Base-by-base conservation (phyloP, 306 rosid genomes). In the Rosa multiflora region DNA sequence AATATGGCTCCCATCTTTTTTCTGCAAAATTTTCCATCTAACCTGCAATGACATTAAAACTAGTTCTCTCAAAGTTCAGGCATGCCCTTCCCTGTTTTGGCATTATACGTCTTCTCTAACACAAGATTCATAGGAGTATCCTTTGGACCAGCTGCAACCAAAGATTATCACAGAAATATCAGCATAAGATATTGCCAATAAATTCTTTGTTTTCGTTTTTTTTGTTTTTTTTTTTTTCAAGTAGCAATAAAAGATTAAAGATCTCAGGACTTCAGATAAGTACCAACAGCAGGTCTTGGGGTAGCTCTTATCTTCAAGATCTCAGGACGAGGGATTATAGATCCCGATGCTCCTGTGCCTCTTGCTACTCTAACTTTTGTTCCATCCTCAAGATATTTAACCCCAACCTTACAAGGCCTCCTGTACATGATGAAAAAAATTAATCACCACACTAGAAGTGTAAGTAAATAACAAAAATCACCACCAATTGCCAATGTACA, bases 271-370 rank as follows among this genome's bases (percentile, higher is more conserved):
- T 75, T 82, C 51, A 69, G 85, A 73, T 73, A 79, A 70, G 44
- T 88, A 94, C 99, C 83, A 82, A 86, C 84, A 2, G 96, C 58
- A 62, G 99, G 97, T 86, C 99, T 86, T 70, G 98, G 96, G 13
- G 93, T 91, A 46, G 90, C 81, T 83, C 97, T 86, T 81, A 92
- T 92, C 90, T 85, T 91, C 83, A 95, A 86, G 82, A 95, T 95
- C 85, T 95, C 99, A 3, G 96, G 97, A 49, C 97, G 97, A 59
- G 97, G 98, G 74, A 91, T 95, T 69, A 95, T 89, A 67, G 99
- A 92, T 47, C 85, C 97, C 5, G 97, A 94, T 46, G 97, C 82
- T 48, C 95, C 99, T n/a, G 88, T 67, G 43, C 99, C 97, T 84
- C 99, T 85, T 44, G 99, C 82, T 48, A 92, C 92, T 85, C 99